Evolutionary conservation across 371 early-diverging fungal species (phyloP), one percentile per base, ranked within the genome.

Genomic region (Mucor mucedo): DNA sequence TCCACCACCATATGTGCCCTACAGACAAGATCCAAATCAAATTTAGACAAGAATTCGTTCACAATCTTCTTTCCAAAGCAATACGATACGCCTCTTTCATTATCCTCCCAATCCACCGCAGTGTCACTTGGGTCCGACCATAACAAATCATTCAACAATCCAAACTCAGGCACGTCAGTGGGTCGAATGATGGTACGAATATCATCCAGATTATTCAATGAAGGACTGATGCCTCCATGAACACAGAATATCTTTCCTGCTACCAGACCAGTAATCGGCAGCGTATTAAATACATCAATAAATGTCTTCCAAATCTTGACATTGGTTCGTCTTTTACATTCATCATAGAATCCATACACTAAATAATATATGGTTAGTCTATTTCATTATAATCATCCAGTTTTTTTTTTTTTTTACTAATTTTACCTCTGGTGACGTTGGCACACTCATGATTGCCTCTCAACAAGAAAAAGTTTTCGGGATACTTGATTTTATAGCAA

Each of bases 311-410:
- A 99, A 57, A 98, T 87, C 69, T 95, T 95, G 55, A 94, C 82
- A 72, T 87, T 96, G 56, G 90, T 91, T 63, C 99, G 84, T 62
- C 99, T 91, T 77, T 98, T 99, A 87, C 97, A 97, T 82, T 99
- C 99, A 75, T 99, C 99, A 76, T 96, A 99, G 79, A 99, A 99
- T 7, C 99, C 99, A 78, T 99, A 99, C n/a, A 99, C 82, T 50
- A 44, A 5, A 28, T 28, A 11, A 9, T 29, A 5, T 49, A 49
- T 27, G 10, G 45, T 44, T 27, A 48, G 29, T 28, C 16, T 21
- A n/a, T n/a, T n/a, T n/a, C n/a, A n/a, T n/a, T n/a, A n/a, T n/a
- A n/a, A n/a, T n/a, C n/a, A n/a, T n/a, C n/a, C n/a, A n/a, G n/a
- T n/a, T 21, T 21, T 21, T 21, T 21, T 21, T 21, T 21, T 21